A percentile compares a stretch with the other conserved stretches of the same genome.
Evolutionary conservation across 345 rosid genomes (phyloP).

Genomic region (Orychophragmus violaceus): DNA sequence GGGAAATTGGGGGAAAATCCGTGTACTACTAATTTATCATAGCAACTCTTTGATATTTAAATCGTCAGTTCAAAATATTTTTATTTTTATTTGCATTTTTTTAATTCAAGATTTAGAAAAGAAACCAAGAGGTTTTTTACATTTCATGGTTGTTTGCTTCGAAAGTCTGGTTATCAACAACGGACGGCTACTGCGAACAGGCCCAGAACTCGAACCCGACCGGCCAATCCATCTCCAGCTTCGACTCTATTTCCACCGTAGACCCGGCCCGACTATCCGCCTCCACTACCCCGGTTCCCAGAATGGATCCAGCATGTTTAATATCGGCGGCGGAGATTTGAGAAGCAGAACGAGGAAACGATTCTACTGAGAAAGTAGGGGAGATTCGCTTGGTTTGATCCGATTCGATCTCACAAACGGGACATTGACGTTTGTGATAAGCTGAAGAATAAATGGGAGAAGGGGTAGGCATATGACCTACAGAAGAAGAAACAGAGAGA

Average conservation of each 20-base stretch:
- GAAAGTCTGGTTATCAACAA: constrained; percentile 37
- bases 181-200: constrained; percentile 76
- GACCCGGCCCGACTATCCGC: constrained; percentile 51
- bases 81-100: constrained; percentile 18
- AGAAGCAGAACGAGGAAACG: constrained; percentile 49
- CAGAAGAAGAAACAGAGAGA: too few relatives aligned
- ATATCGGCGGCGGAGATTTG: not conserved
- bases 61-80: not conserved
- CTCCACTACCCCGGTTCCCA: constrained; percentile 20
- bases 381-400: constrained; percentile 82
- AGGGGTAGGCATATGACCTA: constrained; percentile 51
- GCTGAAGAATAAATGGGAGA: constrained; percentile 84
- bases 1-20: not conserved
- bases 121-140: not conserved
- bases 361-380: constrained; percentile 66
- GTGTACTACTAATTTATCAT: constrained; percentile 11
- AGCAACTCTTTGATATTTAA: not conserved
- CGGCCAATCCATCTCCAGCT: constrained; percentile 56
- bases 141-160: not conserved
- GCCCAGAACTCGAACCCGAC: constrained; percentile 75
- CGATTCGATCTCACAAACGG: constrained; percentile 79
- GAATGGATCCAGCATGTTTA: not conserved
- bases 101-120: constrained; percentile 5
- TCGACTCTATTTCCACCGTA: constrained; percentile 74
- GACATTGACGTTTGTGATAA: too few relatives aligned